Conservation (phyloP, 306 rosid genomes). For the Cercis canadensis region DNA sequence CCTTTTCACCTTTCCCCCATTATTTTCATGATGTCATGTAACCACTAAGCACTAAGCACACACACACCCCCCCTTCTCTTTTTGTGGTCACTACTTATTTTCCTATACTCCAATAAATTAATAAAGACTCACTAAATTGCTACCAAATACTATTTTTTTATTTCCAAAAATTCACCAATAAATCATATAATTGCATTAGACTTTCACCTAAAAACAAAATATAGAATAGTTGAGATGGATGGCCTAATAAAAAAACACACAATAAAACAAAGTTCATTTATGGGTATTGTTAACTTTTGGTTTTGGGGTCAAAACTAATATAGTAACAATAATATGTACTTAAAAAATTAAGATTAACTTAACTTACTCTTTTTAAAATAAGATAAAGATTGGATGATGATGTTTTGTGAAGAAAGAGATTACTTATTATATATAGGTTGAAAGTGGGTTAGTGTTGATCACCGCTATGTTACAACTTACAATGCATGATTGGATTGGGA, state of each 20-base stretch:
- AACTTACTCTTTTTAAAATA: neutral
- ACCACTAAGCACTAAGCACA: too few relatives aligned
- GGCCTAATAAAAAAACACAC: too few relatives aligned
- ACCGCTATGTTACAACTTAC: slow-evolving; percentile 20
- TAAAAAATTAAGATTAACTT: neutral
- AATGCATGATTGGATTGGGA: slow-evolving; percentile 41
- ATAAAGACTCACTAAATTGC: too few relatives aligned
- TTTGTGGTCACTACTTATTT: slow-evolving; percentile 10
- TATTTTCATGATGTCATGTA: too few relatives aligned
- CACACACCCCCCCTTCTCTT: too few relatives aligned
- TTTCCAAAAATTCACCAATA: neutral
- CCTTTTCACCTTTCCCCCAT: too few relatives aligned
- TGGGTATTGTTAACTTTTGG: slow-evolving; percentile 10
- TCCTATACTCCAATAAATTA: too few relatives aligned
- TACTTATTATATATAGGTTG: slow-evolving; percentile 19
- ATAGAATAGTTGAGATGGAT: neutral
- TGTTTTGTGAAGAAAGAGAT: neutral
- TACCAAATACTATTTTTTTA: too few relatives aligned
- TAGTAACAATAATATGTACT: too few relatives aligned
- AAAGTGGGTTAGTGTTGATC: slow-evolving; percentile 36
- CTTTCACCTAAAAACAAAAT: neutral
- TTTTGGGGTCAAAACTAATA: neutral
- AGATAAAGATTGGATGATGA: neutral
- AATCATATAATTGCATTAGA: neutral
- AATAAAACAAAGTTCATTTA: too few relatives aligned